Conservation (phyloP, 148 eudicot genomes). For the Salicornia ramosissima region DNA sequence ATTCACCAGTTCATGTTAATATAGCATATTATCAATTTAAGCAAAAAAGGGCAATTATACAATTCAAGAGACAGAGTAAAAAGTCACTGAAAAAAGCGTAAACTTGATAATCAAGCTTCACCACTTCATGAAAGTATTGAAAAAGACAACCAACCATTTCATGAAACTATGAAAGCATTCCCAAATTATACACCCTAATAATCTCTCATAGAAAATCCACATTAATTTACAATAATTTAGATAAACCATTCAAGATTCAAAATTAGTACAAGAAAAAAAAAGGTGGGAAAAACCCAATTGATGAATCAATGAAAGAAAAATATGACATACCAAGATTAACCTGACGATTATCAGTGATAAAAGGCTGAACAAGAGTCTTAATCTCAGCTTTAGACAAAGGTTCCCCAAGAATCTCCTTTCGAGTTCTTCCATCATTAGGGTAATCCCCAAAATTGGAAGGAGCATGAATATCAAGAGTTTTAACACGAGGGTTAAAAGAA, state of each 20-base stretch:
- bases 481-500: constrained; percentile 34
- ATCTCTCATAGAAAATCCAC: neutral
- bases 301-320: neutral
- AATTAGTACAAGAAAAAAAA: neutral
- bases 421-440: constrained; percentile 30
- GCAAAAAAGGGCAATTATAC: too few species aligned
- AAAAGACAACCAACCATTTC: neutral
- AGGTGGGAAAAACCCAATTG: neutral
- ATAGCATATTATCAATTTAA: too few species aligned
- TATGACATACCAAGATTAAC: constrained; percentile 47
- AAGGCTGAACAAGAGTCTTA: constrained; percentile 47
- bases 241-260: neutral
- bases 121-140: neutral
- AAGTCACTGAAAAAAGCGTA: neutral
- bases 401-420: constrained; percentile 62
- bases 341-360: constrained; percentile 47
- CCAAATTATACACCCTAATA: too few species aligned
- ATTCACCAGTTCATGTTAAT: too few species aligned
- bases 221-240: neutral
- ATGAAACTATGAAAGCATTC: too few species aligned
- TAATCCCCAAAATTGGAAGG: constrained; percentile 46
- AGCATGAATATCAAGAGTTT: constrained; percentile 36
- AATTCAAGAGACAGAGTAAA: neutral
- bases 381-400: constrained; percentile 65
- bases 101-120: neutral